Base-by-base conservation (phyloP, 2,329 filamentous ascomycete species). In the Beauveria sp. region DNA sequence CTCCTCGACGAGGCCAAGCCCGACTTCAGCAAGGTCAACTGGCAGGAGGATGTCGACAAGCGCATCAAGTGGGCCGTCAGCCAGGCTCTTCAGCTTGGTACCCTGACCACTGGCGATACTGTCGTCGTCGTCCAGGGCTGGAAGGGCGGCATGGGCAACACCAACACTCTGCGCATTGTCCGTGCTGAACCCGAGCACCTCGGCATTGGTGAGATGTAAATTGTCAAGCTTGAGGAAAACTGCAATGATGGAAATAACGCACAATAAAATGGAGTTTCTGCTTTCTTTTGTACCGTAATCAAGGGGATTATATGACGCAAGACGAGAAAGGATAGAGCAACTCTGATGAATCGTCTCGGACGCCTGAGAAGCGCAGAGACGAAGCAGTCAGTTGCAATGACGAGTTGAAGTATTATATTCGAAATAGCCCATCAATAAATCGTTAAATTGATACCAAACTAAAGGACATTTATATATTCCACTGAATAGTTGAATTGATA, bases 1-100 rank as follows among this genome's bases (percentile, higher is more conserved):
- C 83, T 89, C 72, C 98, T 97, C 84, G 85, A 88, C 60, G 90
- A 96, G 81, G 79, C 81, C 70, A 98, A 98, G 87, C 95, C 95
- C 69, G 91, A 99, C 81, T 99, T 98, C 79, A 85, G 83, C 75
- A 85, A 89, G 77, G 86, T 89, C 72, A 93, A 96, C 79, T 99
- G 95, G 95, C 95, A 99, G 81, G 92, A 98, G 82, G 93, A 99
- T 78, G 95, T 99, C 69, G 95, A 99, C 80, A 87, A 88, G 75
- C 91, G 95, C 74, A 91, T 99, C 77, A 96, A 93, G 84, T 99
- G 93, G 93, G 95, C 91, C 75, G 91, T 99, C 75, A 81, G 84
- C 74, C 86, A 92, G 74, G 95, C 91, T 69, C 85, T 96, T 71
- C 86, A 89, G 77, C 89, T 99, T 65, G 86, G 87, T 69, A 84